Base-by-base conservation (phyloP, 257 asterid genomes). In the Penstemon eatonii region DNA sequence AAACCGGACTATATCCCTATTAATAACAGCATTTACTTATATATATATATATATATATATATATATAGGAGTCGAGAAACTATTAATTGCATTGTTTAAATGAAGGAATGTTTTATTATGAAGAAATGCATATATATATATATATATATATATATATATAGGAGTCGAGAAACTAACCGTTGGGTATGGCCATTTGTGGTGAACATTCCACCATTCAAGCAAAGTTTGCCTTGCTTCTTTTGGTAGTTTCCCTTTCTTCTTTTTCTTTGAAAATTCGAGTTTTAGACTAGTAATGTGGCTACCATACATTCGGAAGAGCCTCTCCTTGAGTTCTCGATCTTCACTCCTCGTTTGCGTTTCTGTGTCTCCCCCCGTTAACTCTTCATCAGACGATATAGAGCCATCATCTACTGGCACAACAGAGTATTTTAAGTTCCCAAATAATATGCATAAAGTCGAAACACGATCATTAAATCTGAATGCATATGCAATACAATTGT, bases 161-260 rank as follows among this genome's bases (percentile, higher is more conserved):
- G 3, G 41, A 18, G 40, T 25, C 1, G 11, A 67, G 37, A 47
- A 1, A 69, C 86, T 70, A 54, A 91, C 98, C 72, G 98, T 91
- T 3, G 98, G 98, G 52, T 91, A 91, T 0, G 98, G 98, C 98
- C 98, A 91, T 71, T 85, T 87, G 74, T 76, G 77, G 75, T 91
- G 98, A 45, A 71, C 77, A 80, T 79, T 87, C 98, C 98, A 91
- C 98, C 98, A 91, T 47, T 82, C 71, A 51, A 89, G 89, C 71
- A 91, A 63, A 42, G 74, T 76, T 70, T 80, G 89, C 47, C 90
- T 84, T 0, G 89, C 93, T 63, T 87, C 96, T 63, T 86, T 91
- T 8, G 96, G 98, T 8, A 91, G 77, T 63, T 91, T 91, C 3
- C 90, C 96, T 77, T 84, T 89, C 94, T 91, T 91, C 75, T 83